Evolutionary conservation across 805 yeast species (phyloP), one percentile per base, ranked within the genome.

Genomic region (Myxozyma neglecta): DNA sequence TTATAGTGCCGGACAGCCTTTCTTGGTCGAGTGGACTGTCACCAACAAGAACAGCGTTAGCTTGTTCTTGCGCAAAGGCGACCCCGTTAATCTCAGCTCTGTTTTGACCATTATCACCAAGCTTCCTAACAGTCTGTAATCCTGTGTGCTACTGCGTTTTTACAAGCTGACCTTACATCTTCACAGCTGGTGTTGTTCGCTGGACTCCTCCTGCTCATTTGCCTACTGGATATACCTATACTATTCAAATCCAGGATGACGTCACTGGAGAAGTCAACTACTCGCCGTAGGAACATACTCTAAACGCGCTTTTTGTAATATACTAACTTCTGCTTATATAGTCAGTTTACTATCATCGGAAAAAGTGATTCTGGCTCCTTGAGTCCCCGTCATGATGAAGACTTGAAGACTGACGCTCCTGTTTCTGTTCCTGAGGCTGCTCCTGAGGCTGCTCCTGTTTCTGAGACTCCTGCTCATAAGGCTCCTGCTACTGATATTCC

Each of bases 201-300:
- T 76, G 79, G 79, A 62, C 65, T 39, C 70, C 76, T 43, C 79
- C 79, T 48, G 51, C 58, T 54, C 58, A 65, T 44, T 40, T 75
- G 37, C 34, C 61, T 47, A 57, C 71, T 42, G 78, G 77, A 44
- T 40, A 51, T 51, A 57, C 69, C 57, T 76, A 76, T 69, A 73
- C 75, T 35, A 62, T 76, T 47, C 71, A 70, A 68, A 75, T 74
- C 56, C 59, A 63, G 56, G 71, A 68, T 46, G 70, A 70, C 55
- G 68, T 68, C 64, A 56, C 70, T 37, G 69, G 63, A 61, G 73
- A 68, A 52, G 57, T 59, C 57, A 76, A 76, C 75, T 76, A 74
- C 75, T 68, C 79, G 18, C 68, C 73, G 57, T 42, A 45, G 7
- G 48, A 42, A n/a, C 37, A 45, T 45, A 45, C 49, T 11, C 6